Percentiles rank a stretch among this genome's conserved stretches.
Evolutionary conservation across 164 flowering plant genomes (phyloP).

Genomic region (Nymphaea thermarum): DNA sequence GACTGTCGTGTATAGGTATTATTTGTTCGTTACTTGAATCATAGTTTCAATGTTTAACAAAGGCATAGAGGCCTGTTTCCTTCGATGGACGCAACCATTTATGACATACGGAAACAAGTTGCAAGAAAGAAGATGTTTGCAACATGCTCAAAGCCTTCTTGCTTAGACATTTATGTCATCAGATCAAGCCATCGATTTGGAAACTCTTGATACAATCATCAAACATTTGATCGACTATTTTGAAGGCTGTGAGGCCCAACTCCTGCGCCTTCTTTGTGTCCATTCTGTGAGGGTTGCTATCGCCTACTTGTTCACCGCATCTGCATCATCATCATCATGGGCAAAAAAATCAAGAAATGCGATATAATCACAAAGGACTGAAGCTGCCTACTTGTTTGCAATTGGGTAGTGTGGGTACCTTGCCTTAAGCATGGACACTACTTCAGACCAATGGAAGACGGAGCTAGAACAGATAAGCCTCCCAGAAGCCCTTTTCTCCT

Average conservation of each 20-base stretch:
- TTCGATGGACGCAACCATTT: no score
- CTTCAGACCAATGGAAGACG: constrained; percentile 78
- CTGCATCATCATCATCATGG: constrained; percentile 16
- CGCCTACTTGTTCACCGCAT: constrained; percentile 47
- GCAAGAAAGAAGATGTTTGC: no score
- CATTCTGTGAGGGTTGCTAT: constrained; percentile 60
- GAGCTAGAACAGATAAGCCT: constrained; percentile 71
- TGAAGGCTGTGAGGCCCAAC: constrained; percentile 62
- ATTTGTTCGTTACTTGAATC: no score
- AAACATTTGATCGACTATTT: constrained; percentile 69
- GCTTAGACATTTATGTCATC: constrained; percentile 4
- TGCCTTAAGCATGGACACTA: constrained; percentile 59
- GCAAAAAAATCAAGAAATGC: not conserved
- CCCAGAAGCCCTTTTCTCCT: constrained; percentile 61
- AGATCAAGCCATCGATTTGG: constrained; percentile 60
- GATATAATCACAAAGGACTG: not conserved
- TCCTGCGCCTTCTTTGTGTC: constrained; percentile 61
- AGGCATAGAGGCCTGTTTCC: no score
- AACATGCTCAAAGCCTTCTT: no score
- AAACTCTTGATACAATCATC: constrained; percentile 83
- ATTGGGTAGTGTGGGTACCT: constrained; percentile 70
- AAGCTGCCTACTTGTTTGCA: constrained; percentile 30
- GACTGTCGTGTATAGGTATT: no score
- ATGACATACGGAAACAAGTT: no score
- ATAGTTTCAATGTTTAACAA: no score